These are phyloP conservation scores for Ophiocordyceps polyrhachis-furcata DNA, from an alignment of 2,329 filamentous ascomycete genomes.

Conservation along the genomic window DNA sequence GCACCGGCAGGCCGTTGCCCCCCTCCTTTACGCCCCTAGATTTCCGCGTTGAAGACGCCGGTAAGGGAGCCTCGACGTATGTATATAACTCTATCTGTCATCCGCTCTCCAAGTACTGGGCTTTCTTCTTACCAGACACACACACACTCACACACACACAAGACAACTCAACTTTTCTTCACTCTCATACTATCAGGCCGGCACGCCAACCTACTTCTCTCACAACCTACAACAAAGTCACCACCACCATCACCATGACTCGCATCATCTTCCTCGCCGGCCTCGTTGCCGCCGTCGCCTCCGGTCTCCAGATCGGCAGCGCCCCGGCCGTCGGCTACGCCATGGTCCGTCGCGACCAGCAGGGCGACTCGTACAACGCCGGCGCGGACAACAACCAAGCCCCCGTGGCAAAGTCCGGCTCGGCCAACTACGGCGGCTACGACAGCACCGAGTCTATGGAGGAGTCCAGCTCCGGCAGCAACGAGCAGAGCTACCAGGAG, in stretches of 20 bases:
- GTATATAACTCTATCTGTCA: background rate
- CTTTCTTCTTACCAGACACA: too few species aligned
- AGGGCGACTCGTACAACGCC: background rate
- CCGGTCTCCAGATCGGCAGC: slow-evolving; percentile 6
- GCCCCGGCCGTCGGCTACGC: slow-evolving; percentile 6
- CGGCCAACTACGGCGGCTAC: background rate
- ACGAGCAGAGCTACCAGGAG: background rate
- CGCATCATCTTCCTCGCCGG: slow-evolving; percentile 4
- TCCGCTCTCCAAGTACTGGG: background rate
- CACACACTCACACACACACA: too few species aligned
- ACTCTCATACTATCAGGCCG: background rate
- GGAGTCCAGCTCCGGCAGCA: background rate
- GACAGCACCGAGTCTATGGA: background rate
- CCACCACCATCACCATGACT: slow-evolving; percentile 3
- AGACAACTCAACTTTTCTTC: background rate
- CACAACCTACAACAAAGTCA: background rate
- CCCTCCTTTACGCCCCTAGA: background rate
- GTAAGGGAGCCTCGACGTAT: background rate
- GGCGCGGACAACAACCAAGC: background rate
- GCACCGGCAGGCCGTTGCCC: background rate
- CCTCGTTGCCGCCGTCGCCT: slow-evolving; percentile 8
- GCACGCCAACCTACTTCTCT: background rate
- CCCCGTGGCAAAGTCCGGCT: background rate
- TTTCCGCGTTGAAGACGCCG: background rate
- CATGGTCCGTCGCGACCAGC: slow-evolving; percentile 10